Evolutionary conservation across 2,329 filamentous ascomycete species (phyloP).

Genomic region (Fusarium nanum): DNA sequence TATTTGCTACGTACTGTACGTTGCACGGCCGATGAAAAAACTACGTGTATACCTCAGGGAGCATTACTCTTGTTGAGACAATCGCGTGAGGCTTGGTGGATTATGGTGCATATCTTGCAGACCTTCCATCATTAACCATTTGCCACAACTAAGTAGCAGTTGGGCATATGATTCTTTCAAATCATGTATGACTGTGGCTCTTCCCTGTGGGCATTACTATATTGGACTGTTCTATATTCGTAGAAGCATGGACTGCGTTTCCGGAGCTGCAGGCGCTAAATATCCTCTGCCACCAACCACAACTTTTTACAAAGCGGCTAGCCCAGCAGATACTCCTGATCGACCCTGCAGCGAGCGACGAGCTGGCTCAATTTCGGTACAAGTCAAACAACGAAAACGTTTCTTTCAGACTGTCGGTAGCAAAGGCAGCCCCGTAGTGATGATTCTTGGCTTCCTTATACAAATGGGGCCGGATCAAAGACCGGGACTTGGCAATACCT

Average conservation of each 20-base stretch:
- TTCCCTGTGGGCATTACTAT: not conserved
- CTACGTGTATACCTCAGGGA: not conserved
- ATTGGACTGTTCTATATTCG: not conserved
- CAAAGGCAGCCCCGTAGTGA: not conserved
- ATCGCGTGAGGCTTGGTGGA: not conserved
- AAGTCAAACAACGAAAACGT: not conserved
- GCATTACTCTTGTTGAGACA: not conserved
- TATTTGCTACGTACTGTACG: not conserved
- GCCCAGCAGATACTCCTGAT: not conserved
- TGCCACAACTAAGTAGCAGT: not conserved
- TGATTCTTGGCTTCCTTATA: conserved; percentile 26
- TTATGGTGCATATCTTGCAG: not conserved
- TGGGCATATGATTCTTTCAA: not conserved
- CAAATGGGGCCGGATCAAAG: conserved; percentile 31
- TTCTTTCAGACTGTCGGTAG: conserved; percentile 30
- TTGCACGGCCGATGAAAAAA: not conserved
- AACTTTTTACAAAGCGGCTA: not conserved
- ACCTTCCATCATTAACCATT: not conserved
- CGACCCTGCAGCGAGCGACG: not conserved
- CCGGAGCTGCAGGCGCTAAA: not conserved
- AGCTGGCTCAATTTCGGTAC: not conserved
- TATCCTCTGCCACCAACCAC: not conserved
- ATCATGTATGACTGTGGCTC: not conserved
- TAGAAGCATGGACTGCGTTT: not conserved
- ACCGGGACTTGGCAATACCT: conserved; percentile 33